Conservation (phyloP, 2,329 filamentous ascomycete species). For the Aspergillus bombycis region DNA sequence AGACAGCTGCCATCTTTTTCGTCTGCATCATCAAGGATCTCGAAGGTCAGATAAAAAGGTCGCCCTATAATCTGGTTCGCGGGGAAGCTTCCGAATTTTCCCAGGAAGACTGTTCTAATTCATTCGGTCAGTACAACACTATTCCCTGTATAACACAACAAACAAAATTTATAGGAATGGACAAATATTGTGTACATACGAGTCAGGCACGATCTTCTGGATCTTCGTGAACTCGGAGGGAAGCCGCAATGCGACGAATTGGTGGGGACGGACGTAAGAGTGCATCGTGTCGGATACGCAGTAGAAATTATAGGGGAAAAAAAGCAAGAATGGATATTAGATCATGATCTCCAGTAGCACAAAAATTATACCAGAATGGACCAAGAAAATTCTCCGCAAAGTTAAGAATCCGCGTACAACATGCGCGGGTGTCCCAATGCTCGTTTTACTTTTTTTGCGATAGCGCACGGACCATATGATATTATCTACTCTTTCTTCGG, state of each 20-base stretch:
- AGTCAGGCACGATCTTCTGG: slow-evolving; percentile 63
- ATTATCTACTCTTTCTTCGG: background rate
- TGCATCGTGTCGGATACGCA: slow-evolving; percentile 33
- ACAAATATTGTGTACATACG: slow-evolving; percentile 55
- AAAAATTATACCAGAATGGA: background rate
- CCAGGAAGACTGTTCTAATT: slow-evolving; percentile 77
- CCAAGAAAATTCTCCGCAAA: background rate
- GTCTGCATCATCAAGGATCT: slow-evolving; percentile 73
- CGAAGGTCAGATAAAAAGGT: slow-evolving; percentile 89
- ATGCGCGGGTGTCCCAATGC: background rate
- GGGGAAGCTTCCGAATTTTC: slow-evolving; percentile 90
- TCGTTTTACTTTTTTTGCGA: slow-evolving; percentile 24
- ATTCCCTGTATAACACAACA: background rate
- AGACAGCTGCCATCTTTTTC: slow-evolving; percentile 67
- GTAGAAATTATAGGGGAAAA: background rate
- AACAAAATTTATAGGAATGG: background rate
- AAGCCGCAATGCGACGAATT: slow-evolving; percentile 41
- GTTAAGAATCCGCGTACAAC: background rate
- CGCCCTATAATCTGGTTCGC: slow-evolving; percentile 88
- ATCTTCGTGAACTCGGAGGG: slow-evolving; percentile 63
- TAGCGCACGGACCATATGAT: slow-evolving; percentile 24
- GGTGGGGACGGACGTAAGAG: slow-evolving; percentile 41
- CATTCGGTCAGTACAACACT: slow-evolving; percentile 13
- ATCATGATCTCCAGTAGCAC: background rate
- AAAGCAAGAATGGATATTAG: background rate